phyloP scores from a whole-genome alignment of 441 rosid genomes.

The Croton laevigatus region DNA sequence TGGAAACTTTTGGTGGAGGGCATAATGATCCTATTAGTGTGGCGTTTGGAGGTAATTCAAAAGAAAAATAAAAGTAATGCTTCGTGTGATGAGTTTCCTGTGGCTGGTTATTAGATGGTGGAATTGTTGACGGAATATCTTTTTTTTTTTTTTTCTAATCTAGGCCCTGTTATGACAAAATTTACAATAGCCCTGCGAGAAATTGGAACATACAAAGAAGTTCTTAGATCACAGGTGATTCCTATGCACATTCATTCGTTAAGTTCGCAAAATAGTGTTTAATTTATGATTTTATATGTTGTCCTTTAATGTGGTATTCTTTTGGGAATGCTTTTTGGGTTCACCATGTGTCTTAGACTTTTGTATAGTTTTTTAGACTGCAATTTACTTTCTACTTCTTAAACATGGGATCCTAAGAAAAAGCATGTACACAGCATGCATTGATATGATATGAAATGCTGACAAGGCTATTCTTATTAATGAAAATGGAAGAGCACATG shows the following conservation, averaged over 20 bases:
- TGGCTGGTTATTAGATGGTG: not conserved
- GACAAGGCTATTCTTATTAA: too few relatives aligned
- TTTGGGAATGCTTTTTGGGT: not conserved
- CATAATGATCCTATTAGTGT: slow-evolving; percentile 98
- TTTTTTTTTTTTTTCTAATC: slow-evolving; percentile 21
- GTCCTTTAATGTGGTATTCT: too few relatives aligned
- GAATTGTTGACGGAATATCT: slow-evolving; percentile 18
- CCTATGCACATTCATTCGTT: not conserved
- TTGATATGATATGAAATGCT: too few relatives aligned
- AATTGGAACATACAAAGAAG: slow-evolving; percentile 98
- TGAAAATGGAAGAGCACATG: too few relatives aligned
- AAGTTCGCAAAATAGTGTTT: not conserved
- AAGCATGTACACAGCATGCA: too few relatives aligned
- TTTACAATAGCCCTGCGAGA: slow-evolving; percentile 98
- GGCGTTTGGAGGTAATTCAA: slow-evolving; percentile 86
- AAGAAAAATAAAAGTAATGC: not conserved
- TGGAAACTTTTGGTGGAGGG: slow-evolving; percentile 98
- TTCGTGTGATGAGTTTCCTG: not conserved
- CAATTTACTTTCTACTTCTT: too few relatives aligned
- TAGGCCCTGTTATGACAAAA: slow-evolving; percentile 99
- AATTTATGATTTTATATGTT: not conserved
- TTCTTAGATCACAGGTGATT: slow-evolving; percentile 93
- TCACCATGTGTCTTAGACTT: not conserved
- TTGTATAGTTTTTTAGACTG: not conserved
- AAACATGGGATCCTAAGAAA: too few relatives aligned